Base-by-base conservation (phyloP, 1,284 basidiomycete genomes). In the Apiotrichum siamense region DNA sequence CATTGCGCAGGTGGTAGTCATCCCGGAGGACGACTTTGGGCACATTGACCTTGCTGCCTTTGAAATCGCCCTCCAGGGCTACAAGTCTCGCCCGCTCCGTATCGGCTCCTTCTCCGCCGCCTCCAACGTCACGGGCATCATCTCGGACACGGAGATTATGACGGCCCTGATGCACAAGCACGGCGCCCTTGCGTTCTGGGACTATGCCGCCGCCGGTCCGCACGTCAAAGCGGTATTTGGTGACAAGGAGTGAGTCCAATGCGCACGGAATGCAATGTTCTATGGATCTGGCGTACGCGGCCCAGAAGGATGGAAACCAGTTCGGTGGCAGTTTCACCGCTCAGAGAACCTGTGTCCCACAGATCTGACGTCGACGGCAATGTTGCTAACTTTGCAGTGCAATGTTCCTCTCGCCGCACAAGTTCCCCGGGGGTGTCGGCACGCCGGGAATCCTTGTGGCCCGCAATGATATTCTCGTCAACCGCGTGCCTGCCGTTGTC, bases 341-440 rank as follows among this genome's bases (percentile, higher is more conserved):
- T n/a, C n/a, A n/a, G n/a, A n/a, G n/a, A n/a, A n/a, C n/a, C n/a
- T n/a, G n/a, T n/a, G n/a, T n/a, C n/a, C n/a, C n/a, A n/a, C n/a
- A n/a, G n/a, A n/a, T n/a, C n/a, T n/a, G n/a, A n/a, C n/a, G n/a
- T n/a, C n/a, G n/a, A n/a, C n/a, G n/a, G n/a, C n/a, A n/a, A n/a
- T n/a, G n/a, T n/a, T n/a, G n/a, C n/a, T n/a, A n/a, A n/a, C n/a
- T n/a, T n/a, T n/a, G n/a, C n/a, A n/a, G n/a, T 35, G 53, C 48
- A 12, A 25, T 55, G 6, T 55, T 55, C 44, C 12, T 55, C 29
- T 55, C 53, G 18, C 48, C 53, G 3, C 53, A 55, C 53, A 55
- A 55, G 41, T 50, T 47, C 21, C 37, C 29, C 0, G 53, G 53
- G 6, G 53, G 53, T 1, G 40, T 41, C 1, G 48, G 49, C 10